phyloP scores from a whole-genome alignment of 371 early-diverging fungal genomes.

The Mucor ambiguus region DNA sequence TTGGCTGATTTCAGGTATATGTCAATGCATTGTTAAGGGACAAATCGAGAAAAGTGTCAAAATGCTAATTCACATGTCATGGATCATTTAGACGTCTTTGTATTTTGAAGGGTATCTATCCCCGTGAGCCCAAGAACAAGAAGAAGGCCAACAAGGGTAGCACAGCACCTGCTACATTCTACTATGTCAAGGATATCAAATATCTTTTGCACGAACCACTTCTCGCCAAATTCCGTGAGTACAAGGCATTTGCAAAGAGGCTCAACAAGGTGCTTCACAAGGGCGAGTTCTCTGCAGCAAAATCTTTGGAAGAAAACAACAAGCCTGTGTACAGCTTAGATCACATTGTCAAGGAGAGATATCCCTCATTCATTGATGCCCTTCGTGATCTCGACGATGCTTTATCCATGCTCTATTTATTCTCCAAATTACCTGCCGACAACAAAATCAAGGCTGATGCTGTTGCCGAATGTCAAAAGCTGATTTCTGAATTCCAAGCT shows the following conservation, averaged over 20 bases:
- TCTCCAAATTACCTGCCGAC: constrained; percentile 85
- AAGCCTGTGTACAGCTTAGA: constrained; percentile 86
- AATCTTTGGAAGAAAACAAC: constrained; percentile 68
- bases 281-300: constrained; percentile 76
- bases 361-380: constrained; percentile 94
- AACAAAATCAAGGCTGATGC: constrained; percentile 64
- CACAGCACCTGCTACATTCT: constrained; percentile 87
- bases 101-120: constrained; percentile 98
- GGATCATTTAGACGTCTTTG: constrained; percentile 77
- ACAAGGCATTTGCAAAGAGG: constrained; percentile 84
- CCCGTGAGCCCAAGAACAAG: constrained; percentile 93
- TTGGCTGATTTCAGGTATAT: constrained; percentile 91
- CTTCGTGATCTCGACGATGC: constrained; percentile 96
- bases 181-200: constrained; percentile 95
- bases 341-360: constrained; percentile 94
- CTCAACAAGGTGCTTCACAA: constrained; percentile 85
- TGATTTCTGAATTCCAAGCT: constrained; percentile 90
- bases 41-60: constrained; percentile 1
- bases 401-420: constrained; percentile 91
- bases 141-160: constrained; percentile 95
- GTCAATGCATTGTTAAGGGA: background rate
- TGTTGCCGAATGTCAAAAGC: constrained; percentile 77
- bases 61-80: background rate
- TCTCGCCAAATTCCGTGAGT: constrained; percentile 87
- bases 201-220: constrained; percentile 93